Evolutionary conservation across 148 eudicot genomes (phyloP).

Genomic region (Nepenthes mirabilis): DNA sequence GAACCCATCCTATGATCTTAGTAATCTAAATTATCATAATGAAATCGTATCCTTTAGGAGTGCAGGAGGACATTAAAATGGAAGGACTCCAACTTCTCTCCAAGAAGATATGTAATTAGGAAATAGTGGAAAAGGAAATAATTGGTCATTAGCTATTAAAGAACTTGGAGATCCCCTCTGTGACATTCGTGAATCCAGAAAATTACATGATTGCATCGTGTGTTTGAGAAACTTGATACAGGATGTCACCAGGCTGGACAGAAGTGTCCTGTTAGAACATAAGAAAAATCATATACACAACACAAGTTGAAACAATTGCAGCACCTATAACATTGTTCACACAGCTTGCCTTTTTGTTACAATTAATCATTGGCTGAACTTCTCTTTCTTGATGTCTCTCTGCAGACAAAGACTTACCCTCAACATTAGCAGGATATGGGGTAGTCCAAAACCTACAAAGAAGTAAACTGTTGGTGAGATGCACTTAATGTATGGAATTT

Average conservation of each 20-base stretch:
- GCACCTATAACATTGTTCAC: not conserved
- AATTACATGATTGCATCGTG: slow-evolving; percentile 45
- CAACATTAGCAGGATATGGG: slow-evolving; percentile 16
- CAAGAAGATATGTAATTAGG: not conserved
- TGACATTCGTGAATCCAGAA: slow-evolving; percentile 8
- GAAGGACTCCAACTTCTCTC: no score
- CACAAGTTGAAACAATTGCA: not conserved
- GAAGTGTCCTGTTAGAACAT: slow-evolving; percentile 16
- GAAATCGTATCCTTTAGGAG: no score
- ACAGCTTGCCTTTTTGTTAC: slow-evolving; percentile 36
- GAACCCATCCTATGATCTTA: no score
- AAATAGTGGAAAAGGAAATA: not conserved
- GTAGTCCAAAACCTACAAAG: slow-evolving; percentile 23
- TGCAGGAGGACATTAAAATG: no score
- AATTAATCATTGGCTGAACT: slow-evolving; percentile 19
- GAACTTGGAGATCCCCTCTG: not conserved
- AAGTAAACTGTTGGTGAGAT: not conserved
- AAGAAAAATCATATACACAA: slow-evolving; percentile 1
- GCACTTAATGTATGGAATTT: not conserved
- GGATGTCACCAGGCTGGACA: slow-evolving; percentile 13
- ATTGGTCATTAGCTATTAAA: not conserved
- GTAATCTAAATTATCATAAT: no score
- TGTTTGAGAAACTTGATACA: slow-evolving; percentile 42
- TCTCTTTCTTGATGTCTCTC: slow-evolving; percentile 11
- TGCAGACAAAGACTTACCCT: slow-evolving; percentile 10